Percentiles rank a stretch among this genome's conserved stretches.
Conservation (phyloP, 345 rosid genomes). For the Bretschneidera sinensis region DNA sequence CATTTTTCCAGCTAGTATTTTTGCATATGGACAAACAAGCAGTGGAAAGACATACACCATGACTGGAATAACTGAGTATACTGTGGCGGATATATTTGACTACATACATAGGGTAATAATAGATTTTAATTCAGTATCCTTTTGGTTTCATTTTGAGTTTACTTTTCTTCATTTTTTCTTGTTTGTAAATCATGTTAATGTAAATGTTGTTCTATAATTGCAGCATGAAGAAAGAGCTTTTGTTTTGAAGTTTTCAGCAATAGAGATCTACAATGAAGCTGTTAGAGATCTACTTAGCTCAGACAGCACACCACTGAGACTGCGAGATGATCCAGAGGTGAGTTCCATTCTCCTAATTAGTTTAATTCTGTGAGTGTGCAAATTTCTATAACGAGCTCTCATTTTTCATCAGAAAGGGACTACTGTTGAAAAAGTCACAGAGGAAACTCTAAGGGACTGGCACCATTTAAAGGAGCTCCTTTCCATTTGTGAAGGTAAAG, state of each 20-base stretch:
- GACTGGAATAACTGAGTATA: constrained; percentile 84
- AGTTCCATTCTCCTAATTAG: constrained; percentile 1
- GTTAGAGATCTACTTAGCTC: constrained; percentile 78
- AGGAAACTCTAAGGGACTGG: constrained; percentile 81
- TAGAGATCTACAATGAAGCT: constrained; percentile 96
- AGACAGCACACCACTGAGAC: constrained; percentile 70
- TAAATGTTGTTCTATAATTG: constrained; percentile 8
- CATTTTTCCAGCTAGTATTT: constrained; percentile 66
- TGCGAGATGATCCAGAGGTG: constrained; percentile 97
- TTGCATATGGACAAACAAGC: constrained; percentile 99
- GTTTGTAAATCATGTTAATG: background rate
- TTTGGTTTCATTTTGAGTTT: constrained; percentile 11
- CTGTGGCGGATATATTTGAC: constrained; percentile 88
- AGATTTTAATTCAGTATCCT: constrained; percentile 17
- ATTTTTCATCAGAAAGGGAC: constrained; percentile 73
- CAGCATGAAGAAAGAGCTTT: constrained; percentile 96
- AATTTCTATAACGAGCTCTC: constrained; percentile 12
- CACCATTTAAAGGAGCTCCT: constrained; percentile 83
- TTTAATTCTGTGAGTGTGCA: background rate
- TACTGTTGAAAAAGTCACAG: constrained; percentile 74
- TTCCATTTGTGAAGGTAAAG: constrained; percentile 81
- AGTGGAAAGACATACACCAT: constrained; percentile 99
- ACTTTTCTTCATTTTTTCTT: background rate
- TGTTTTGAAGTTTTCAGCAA: constrained; percentile 88
- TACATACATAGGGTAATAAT: constrained; percentile 59